Evolutionary conservation across 164 flowering plant genomes (phyloP).

Genomic region (Vitis riparia): DNA sequence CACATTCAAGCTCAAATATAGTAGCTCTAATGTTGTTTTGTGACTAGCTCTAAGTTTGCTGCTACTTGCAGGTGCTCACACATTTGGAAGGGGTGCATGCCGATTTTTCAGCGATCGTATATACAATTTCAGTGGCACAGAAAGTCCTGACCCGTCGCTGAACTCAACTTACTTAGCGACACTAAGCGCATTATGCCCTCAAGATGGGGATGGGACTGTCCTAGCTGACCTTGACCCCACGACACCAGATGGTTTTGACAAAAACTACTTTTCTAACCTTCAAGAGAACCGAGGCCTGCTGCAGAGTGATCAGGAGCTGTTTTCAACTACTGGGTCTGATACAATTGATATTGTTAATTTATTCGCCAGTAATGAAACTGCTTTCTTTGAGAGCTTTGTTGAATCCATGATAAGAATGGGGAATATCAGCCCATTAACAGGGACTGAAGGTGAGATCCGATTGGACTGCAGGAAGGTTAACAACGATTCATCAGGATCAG

Average conservation of each 20-base stretch:
- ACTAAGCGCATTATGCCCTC: slow-evolving; percentile 21
- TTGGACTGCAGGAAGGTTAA: slow-evolving; percentile 42
- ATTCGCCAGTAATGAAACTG: slow-evolving; percentile 6
- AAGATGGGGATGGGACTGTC: slow-evolving; percentile 2
- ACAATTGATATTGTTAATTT: slow-evolving; percentile 18
- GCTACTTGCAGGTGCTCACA: slow-evolving; percentile 22
- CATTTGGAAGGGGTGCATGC: slow-evolving; percentile 31
- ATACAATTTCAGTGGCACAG: slow-evolving; percentile 19
- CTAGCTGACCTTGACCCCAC: slow-evolving; percentile 18
- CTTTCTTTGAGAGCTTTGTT: slow-evolving; percentile 24
- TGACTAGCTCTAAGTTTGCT: too few species aligned
- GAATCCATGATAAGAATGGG: slow-evolving; percentile 48
- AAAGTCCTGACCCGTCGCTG: slow-evolving; percentile 20
- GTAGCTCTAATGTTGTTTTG: too few species aligned
- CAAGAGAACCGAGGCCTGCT: slow-evolving; percentile 21
- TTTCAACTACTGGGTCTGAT: slow-evolving; percentile 17
- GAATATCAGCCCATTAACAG: slow-evolving; percentile 39
- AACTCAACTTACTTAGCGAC: slow-evolving; percentile 1
- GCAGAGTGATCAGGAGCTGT: slow-evolving; percentile 29
- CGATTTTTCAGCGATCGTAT: slow-evolving; percentile 7
- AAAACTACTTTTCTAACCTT: slow-evolving; percentile 28
- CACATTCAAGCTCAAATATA: too few species aligned
- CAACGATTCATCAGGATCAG: background rate
- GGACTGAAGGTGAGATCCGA: slow-evolving; percentile 42
- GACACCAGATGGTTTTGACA: slow-evolving; percentile 24